Conservation (phyloP, 1,284 basidiomycete species). For the Paramarasmius palmivorus region DNA sequence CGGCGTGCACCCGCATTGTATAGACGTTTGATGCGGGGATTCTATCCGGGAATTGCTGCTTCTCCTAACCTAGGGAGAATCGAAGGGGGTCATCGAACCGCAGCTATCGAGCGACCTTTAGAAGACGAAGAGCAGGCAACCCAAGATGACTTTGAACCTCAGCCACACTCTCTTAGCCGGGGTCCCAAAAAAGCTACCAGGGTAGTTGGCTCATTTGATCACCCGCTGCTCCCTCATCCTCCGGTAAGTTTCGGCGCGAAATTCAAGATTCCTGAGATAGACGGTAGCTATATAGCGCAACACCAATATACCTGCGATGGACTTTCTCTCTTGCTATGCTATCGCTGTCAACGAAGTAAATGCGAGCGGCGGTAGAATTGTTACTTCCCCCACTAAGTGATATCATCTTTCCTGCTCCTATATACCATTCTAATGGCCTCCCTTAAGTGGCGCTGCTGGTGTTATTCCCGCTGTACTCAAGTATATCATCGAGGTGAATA, state of each 20-base stretch:
- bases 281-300: slow-evolving; percentile 55
- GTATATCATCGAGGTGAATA: slow-evolving; percentile 76
- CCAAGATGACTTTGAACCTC: neutral
- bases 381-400: slow-evolving; percentile 94
- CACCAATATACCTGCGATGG: slow-evolving; percentile 89
- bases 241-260: slow-evolving; percentile 70
- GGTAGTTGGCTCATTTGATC: slow-evolving; percentile 80
- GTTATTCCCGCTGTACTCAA: slow-evolving; percentile 92
- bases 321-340: slow-evolving; percentile 91
- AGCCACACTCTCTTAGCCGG: slow-evolving; percentile 6
- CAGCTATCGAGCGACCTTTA: slow-evolving; percentile 39
- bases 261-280: slow-evolving; percentile 3
- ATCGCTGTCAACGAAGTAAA: slow-evolving; percentile 93
- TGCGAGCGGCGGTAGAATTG: slow-evolving; percentile 89
- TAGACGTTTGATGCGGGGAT: slow-evolving; percentile 84
- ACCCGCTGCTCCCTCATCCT: slow-evolving; percentile 81
- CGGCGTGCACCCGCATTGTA: slow-evolving; percentile 87
- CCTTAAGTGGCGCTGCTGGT: slow-evolving; percentile 83
- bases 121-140: slow-evolving; percentile 1
- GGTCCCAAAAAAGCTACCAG: slow-evolving; percentile 39
- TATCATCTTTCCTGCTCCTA: too few species aligned
- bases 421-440: too few species aligned
- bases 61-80: slow-evolving; percentile 42
- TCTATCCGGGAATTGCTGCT: slow-evolving; percentile 65
- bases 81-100: slow-evolving; percentile 39